Evolutionary conservation across 495 filamentous ascomycete genomes (phyloP).

Genomic region (Penicillium roqueforti): DNA sequence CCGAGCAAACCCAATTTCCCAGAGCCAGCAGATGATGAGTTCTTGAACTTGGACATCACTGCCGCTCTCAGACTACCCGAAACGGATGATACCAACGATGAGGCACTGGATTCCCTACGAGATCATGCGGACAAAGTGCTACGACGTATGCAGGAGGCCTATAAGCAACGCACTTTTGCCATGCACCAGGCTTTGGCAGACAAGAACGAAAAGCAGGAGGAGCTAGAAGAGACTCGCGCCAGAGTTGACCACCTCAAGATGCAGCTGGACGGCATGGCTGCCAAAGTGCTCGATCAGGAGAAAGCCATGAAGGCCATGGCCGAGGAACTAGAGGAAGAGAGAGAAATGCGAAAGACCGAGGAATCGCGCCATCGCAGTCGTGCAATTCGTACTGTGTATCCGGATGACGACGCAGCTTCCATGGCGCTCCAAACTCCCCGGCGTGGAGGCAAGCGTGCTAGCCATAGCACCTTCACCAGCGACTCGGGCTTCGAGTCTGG

Average conservation of each 20-base stretch:
- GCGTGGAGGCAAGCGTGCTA: slow-evolving; percentile 48
- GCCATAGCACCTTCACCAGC: slow-evolving; percentile 48
- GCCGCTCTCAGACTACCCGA: slow-evolving; percentile 58
- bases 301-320: slow-evolving; percentile 58
- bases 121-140: slow-evolving; percentile 64
- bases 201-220: slow-evolving; percentile 61
- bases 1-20: slow-evolving; percentile 24
- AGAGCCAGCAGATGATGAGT: slow-evolving; percentile 53
- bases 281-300: slow-evolving; percentile 62
- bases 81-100: slow-evolving; percentile 51
- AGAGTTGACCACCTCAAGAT: slow-evolving; percentile 60
- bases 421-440: slow-evolving; percentile 51
- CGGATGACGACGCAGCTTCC: slow-evolving; percentile 42
- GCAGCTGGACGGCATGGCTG: slow-evolving; percentile 74
- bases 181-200: slow-evolving; percentile 59
- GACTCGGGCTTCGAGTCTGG: slow-evolving; percentile 54
- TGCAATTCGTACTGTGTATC: slow-evolving; percentile 30
- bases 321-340: slow-evolving; percentile 60
- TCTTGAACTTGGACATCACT: slow-evolving; percentile 60
- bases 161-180: slow-evolving; percentile 57
- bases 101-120: slow-evolving; percentile 67
- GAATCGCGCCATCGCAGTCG: slow-evolving; percentile 45
- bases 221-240: slow-evolving; percentile 70
- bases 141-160: slow-evolving; percentile 63
- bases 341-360: slow-evolving; percentile 49